Evolutionary conservation across 257 asterid species (phyloP).

Genomic region (Primulina tabacum): DNA sequence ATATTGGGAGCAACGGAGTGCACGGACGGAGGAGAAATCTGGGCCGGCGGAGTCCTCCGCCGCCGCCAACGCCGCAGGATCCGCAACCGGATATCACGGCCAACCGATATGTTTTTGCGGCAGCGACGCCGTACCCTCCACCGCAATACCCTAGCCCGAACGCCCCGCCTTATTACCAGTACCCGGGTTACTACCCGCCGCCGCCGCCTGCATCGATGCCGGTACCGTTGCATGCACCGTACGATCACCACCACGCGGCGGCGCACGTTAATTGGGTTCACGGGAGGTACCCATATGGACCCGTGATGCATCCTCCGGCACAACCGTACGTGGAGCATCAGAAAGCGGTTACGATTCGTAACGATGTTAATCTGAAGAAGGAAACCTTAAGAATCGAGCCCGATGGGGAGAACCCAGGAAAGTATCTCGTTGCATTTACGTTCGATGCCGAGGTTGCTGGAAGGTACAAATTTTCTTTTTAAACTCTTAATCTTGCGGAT

Average conservation of each 20-base stretch:
- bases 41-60: constrained; percentile 43
- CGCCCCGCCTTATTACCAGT: constrained; percentile 47
- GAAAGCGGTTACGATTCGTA: constrained; percentile 93
- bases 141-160: constrained; percentile 43
- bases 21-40: constrained; percentile 41
- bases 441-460: constrained; percentile 92
- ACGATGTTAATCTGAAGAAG: constrained; percentile 92
- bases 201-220: constrained; percentile 47
- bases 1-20: constrained; percentile 44
- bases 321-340: constrained; percentile 88
- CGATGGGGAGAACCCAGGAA: constrained; percentile 81
- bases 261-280: constrained; percentile 37
- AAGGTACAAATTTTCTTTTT: constrained; percentile 38
- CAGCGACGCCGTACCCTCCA: constrained; percentile 58
- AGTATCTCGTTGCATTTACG: constrained; percentile 72
- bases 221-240: constrained; percentile 49
- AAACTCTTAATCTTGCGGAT: too few species aligned
- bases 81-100: constrained; percentile 52
- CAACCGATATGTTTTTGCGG: constrained; percentile 46
- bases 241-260: constrained; percentile 43
- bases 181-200: constrained; percentile 53
- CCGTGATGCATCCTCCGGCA: constrained; percentile 56
- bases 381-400: constrained; percentile 83
- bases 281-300: constrained; percentile 65
- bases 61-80: constrained; percentile 45